A percentile compares a stretch with the other conserved stretches of the same genome.
phyloP scores from a whole-genome alignment of 2,329 filamentous ascomycete genomes.

The Exophiala calicioides region DNA sequence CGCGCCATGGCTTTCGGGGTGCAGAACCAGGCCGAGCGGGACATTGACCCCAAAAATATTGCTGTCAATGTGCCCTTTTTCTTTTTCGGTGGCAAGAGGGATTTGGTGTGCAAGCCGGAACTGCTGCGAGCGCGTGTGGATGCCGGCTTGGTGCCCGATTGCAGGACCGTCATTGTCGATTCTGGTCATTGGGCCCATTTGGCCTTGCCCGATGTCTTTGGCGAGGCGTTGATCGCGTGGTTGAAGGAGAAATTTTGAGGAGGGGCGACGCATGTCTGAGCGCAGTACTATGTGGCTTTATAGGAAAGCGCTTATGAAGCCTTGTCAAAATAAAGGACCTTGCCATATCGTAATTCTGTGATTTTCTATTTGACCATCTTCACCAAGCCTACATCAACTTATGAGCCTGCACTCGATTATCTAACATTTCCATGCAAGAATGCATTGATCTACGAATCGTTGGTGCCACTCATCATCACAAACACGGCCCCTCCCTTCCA shows the following conservation, averaged over 20 bases:
- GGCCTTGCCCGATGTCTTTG: constrained; percentile 19
- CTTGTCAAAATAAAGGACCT: no score
- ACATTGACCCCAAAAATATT: constrained; percentile 11
- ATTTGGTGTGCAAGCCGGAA: constrained; percentile 16
- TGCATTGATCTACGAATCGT: constrained; percentile 91
- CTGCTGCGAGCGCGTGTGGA: constrained; percentile 7
- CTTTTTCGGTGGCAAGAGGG: constrained; percentile 18
- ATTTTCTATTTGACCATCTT: no score
- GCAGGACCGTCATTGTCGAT: constrained; percentile 14
- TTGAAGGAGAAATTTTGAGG: constrained; percentile 14
- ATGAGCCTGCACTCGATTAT: constrained; percentile 77
- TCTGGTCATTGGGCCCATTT: constrained; percentile 23
- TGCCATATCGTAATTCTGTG: not conserved
- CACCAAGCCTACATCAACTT: constrained; percentile 69
- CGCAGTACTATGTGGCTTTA: no score
- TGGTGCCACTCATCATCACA: constrained; percentile 78
- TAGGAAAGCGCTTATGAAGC: no score
- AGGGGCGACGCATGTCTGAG: not conserved
- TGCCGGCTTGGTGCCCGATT: constrained; percentile 18
- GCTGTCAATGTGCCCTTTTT: constrained; percentile 18
- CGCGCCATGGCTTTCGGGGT: constrained; percentile 8
- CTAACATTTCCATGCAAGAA: constrained; percentile 86
- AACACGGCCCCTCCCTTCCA: constrained; percentile 99
- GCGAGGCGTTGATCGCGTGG: constrained; percentile 17
- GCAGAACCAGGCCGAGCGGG: constrained; percentile 16